These are phyloP conservation scores for Rhizopogon hawkerae DNA, from an alignment of 1,284 basidiomycete species.

Conservation along the genomic window DNA sequence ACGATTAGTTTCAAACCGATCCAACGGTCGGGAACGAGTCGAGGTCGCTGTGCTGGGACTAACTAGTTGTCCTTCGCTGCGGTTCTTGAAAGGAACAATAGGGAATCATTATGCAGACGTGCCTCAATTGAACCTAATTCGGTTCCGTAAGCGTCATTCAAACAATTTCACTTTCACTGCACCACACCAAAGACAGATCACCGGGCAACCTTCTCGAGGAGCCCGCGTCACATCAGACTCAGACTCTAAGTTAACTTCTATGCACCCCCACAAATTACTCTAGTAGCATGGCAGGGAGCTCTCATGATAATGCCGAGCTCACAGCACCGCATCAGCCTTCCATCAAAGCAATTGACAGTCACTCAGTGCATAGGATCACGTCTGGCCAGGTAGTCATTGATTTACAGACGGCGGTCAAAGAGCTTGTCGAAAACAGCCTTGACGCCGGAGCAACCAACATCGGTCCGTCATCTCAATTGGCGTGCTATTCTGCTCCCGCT, in stretches of 20 bases:
- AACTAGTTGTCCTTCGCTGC: neutral
- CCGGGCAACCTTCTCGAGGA: no score
- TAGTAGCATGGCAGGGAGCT: neutral
- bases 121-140: no score
- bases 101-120: no score
- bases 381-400: conserved; percentile 95
- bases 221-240: neutral
- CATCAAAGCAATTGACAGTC: conserved; percentile 61
- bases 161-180: neutral
- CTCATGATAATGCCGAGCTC: neutral
- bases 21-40: neutral
- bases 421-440: conserved; percentile 93
- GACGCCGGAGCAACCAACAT: conserved; percentile 88
- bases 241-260: no score
- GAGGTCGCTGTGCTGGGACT: neutral
- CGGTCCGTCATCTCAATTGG: conserved; percentile 43
- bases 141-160: no score
- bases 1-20: neutral
- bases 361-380: conserved; percentile 78
- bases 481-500: neutral
- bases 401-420: conserved; percentile 90
- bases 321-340: neutral
- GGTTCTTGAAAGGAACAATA: neutral
- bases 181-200: no score
- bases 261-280: neutral